Evolutionary conservation across 148 eudicot genomes (phyloP).

Genomic region (Fallopia convolvulus): DNA sequence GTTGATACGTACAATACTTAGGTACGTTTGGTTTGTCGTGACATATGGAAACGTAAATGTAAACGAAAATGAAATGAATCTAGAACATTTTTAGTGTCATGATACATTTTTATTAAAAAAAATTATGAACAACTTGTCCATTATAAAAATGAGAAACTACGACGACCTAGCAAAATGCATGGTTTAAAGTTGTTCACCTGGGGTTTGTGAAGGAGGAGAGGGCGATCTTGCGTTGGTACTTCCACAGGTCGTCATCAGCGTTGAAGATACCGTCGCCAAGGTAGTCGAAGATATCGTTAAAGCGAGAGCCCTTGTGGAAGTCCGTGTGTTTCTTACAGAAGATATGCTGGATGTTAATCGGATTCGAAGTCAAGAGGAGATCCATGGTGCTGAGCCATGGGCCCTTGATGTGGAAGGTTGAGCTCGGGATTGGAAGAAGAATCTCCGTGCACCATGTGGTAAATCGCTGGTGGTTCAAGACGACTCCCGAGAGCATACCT

Average conservation of each 20-base stretch:
- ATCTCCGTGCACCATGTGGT: neutral
- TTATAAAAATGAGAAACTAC: no score
- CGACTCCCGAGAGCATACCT: slow-evolving; percentile 4
- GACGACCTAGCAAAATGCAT: no score
- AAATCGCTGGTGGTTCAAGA: neutral
- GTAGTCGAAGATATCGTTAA: slow-evolving; percentile 38
- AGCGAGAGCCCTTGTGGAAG: slow-evolving; percentile 43
- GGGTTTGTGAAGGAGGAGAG: slow-evolving; percentile 22
- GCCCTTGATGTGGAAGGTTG: slow-evolving; percentile 35
- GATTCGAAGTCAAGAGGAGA: slow-evolving; percentile 30
- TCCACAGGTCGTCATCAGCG: slow-evolving; percentile 41
- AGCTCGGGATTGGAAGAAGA: neutral
- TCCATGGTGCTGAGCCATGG: slow-evolving; percentile 54
- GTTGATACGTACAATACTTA: no score
- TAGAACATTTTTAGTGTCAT: no score
- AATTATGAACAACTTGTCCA: no score
- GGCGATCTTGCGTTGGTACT: slow-evolving; percentile 34
- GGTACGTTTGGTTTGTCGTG: no score
- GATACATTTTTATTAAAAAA: no score
- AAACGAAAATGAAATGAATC: no score
- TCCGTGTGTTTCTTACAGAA: slow-evolving; percentile 43
- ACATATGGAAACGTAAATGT: no score
- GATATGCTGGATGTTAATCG: slow-evolving; percentile 35
- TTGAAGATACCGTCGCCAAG: slow-evolving; percentile 57
- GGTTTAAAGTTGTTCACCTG: slow-evolving; percentile 11